Evolutionary conservation across 2,329 filamentous ascomycete genomes (phyloP), one percentile per base, ranked within the genome.

Genomic region (Magnaporthiopsis incrustans): DNA sequence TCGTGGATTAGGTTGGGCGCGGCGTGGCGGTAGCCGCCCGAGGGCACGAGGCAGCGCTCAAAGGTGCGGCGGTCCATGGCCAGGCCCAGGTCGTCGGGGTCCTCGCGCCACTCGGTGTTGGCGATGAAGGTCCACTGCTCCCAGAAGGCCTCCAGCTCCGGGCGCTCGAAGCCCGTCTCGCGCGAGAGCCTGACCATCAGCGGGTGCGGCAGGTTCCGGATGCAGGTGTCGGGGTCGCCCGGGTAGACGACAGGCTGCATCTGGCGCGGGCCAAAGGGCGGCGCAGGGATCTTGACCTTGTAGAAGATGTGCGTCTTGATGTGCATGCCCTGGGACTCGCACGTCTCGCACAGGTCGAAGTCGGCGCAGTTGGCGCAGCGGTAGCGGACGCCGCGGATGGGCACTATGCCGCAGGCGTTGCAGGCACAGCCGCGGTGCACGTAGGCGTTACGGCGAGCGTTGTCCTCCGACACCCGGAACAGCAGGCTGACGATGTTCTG

Each of bases 121-220:
- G 94, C 94, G 76, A 97, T 88, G 73, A 93, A 97, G 6, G 91
- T 93, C 84, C 96, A 99, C 72, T 98, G 94, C 72, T 98, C 94
- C 89, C 93, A 98, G 57, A 96, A 85, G 8, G 93, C 94, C 76
- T 98, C 94, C 7, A 99, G 80, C 74, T 96, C 92, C 1, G 92
- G 89, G 33, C 89, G 85, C 71, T 97, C 92, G 75, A 96, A 91
- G 25, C 87, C 87, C 0, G 90, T 92, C 66, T 91, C 88, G 64
- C 82, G 82, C 35, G 86, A 85, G 64, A 93, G 81, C 65, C 87
- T 87, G 63, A 86, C 84, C 63, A 91, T 88, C 53, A 95, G 77
- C 1, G 80, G 74, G 32, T 86, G 82, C 0, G 88, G 85, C n/a
- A 98, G 80, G 59, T 80, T 86, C 26, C 85, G 83, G 25, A 85